Percentiles rank a stretch among this genome's conserved stretches.
Evolutionary conservation across 2,329 filamentous ascomycete species (phyloP).

Genomic region (Colletotrichum salicis): DNA sequence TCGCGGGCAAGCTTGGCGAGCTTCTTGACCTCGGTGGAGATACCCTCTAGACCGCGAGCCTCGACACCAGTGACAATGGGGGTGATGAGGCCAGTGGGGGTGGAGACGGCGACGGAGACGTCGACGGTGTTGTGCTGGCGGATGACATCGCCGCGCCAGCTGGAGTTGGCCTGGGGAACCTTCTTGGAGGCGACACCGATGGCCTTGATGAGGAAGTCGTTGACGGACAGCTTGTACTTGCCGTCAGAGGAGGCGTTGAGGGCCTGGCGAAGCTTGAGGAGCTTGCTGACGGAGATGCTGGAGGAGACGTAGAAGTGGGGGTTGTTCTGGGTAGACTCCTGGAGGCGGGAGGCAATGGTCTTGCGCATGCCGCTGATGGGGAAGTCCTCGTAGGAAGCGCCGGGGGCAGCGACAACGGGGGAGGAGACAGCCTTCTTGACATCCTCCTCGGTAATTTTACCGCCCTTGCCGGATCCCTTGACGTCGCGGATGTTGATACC

Average conservation of each 20-base stretch:
- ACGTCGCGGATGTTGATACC: constrained; percentile 79
- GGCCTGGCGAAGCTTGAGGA: constrained; percentile 93
- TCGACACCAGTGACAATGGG: constrained; percentile 94
- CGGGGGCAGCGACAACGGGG: constrained; percentile 62
- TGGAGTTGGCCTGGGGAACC: constrained; percentile 95
- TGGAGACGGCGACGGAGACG: constrained; percentile 94
- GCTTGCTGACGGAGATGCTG: constrained; percentile 90
- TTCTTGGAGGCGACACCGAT: constrained; percentile 88
- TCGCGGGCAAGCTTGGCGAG: constrained; percentile 96
- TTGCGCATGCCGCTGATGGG: constrained; percentile 95
- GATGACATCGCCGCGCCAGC: constrained; percentile 90
- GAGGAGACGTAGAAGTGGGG: constrained; percentile 98
- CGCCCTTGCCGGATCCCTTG: constrained; percentile 88
- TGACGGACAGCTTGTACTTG: constrained; percentile 99
- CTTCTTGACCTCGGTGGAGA: constrained; percentile 92
- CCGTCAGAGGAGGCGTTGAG: constrained; percentile 90
- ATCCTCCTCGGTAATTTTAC: constrained; percentile 90
- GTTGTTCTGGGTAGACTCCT: constrained; percentile 87
- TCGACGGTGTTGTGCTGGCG: constrained; percentile 94
- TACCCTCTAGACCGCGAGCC: constrained; percentile 85
- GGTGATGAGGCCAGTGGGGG: constrained; percentile 93
- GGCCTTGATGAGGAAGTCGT: constrained; percentile 99
- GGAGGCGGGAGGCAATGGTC: constrained; percentile 91
- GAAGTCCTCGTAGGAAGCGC: constrained; percentile 81
- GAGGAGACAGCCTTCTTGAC: constrained; percentile 84